Conservation (phyloP, 23 red algal genomes). For the Agarophyton chilense region DNA sequence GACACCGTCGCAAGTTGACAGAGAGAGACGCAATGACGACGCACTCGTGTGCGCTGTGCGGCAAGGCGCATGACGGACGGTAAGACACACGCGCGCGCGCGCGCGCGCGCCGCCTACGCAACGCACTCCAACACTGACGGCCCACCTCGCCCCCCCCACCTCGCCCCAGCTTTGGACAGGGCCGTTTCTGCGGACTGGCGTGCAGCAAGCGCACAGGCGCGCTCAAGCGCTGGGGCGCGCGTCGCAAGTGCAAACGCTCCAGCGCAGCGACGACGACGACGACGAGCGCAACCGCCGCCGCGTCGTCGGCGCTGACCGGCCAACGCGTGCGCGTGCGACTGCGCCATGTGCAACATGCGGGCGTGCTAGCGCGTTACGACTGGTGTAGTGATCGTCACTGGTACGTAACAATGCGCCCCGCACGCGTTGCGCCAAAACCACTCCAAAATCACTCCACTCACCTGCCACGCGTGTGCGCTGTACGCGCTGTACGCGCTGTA, state of each 20-base stretch:
- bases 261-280: background rate
- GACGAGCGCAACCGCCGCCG: background rate
- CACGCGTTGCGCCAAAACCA: too few species aligned
- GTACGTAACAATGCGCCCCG: too few species aligned
- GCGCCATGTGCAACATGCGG: background rate
- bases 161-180: conserved; percentile 12
- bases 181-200: background rate
- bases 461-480: background rate
- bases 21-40: background rate
- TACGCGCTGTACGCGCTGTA: too few species aligned
- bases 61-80: background rate
- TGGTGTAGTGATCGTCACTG: background rate
- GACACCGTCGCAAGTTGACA: too few species aligned
- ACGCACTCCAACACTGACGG: background rate
- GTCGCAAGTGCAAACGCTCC: too few species aligned
- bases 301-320: background rate
- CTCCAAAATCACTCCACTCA: too few species aligned
- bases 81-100: background rate
- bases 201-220: conserved; percentile 17
- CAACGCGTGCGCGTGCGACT: background rate
- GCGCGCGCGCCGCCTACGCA: background rate
- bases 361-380: conserved; percentile 8
- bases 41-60: background rate
- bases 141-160: too few species aligned
- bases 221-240: background rate